These are phyloP conservation scores for Blastocystis sp. DNA, from an alignment of 352 stramenopile species.

Conservation along the genomic window DNA sequence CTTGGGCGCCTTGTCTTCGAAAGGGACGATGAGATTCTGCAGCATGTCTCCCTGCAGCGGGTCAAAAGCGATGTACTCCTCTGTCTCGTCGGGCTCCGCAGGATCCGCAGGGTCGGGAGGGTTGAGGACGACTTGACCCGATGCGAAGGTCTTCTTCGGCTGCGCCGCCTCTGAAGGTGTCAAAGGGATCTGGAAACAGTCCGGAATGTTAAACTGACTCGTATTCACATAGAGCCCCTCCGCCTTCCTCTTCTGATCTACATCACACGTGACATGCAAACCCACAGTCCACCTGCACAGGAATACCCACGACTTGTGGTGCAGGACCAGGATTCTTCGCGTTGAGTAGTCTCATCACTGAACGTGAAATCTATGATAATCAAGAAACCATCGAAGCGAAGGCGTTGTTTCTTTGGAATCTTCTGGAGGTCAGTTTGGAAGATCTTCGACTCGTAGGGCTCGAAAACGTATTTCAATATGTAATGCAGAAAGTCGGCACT, in stretches of 20 bases:
- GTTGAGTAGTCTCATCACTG: not conserved
- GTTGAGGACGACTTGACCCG: not conserved
- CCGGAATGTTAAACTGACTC: slow-evolving; percentile 15
- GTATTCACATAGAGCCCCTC: not conserved
- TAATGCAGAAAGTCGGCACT: slow-evolving; percentile 42
- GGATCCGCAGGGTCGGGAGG: not conserved
- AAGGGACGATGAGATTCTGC: not conserved
- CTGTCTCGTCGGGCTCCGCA: too few species aligned
- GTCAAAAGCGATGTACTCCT: not conserved
- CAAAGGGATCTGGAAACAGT: slow-evolving; percentile 35
- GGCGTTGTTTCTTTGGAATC: slow-evolving; percentile 10
- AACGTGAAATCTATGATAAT: not conserved
- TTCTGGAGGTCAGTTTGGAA: not conserved
- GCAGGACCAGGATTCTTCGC: not conserved
- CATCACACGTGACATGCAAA: not conserved
- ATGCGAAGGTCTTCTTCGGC: not conserved
- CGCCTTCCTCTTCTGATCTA: not conserved
- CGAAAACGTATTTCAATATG: slow-evolving; percentile 50
- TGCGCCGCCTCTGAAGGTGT: not conserved
- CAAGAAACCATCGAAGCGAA: slow-evolving; percentile 5
- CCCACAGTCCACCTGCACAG: not conserved
- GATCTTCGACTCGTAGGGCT: not conserved
- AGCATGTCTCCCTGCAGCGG: not conserved
- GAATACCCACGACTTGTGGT: slow-evolving; percentile 18
- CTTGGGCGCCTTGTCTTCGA: not conserved